Conservation (phyloP, 2,329 filamentous ascomycete species). For the Sporothrix pseudoabietina region DNA sequence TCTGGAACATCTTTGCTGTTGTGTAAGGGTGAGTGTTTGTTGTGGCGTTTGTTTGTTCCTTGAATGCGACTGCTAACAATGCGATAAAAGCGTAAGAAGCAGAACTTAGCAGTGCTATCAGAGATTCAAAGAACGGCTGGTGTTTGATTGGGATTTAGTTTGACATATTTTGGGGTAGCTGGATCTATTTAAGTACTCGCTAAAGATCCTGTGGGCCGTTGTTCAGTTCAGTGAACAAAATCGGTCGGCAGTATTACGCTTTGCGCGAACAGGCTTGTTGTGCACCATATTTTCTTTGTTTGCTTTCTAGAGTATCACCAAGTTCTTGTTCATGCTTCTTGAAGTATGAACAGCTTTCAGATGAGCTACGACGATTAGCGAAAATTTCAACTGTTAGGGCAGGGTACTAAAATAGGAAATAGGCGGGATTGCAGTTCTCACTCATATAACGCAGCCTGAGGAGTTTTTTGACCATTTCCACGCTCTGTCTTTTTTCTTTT, state of each 20-base stretch:
- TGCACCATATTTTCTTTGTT: background rate
- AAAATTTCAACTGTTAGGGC: no score
- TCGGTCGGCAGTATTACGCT: background rate
- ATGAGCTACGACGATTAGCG: no score
- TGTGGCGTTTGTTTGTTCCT: background rate
- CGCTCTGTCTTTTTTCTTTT: no score
- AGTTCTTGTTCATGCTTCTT: background rate
- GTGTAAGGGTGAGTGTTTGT: background rate
- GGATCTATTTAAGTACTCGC: background rate
- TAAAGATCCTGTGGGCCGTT: background rate
- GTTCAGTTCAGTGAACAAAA: conserved; percentile 8
- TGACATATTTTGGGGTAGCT: background rate
- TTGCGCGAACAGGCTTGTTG: background rate
- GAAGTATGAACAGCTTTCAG: background rate
- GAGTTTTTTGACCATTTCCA: no score
- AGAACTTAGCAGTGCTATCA: background rate
- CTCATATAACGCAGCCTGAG: no score
- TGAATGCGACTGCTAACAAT: background rate
- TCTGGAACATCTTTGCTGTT: background rate
- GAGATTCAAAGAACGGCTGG: background rate
- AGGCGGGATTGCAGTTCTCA: no score
- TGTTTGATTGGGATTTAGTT: background rate
- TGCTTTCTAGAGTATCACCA: no score
- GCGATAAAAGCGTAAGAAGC: background rate
- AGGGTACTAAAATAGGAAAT: no score